phyloP scores from a whole-genome alignment of 1,284 basidiomycete species.

The Ceratobasidium sp. region DNA sequence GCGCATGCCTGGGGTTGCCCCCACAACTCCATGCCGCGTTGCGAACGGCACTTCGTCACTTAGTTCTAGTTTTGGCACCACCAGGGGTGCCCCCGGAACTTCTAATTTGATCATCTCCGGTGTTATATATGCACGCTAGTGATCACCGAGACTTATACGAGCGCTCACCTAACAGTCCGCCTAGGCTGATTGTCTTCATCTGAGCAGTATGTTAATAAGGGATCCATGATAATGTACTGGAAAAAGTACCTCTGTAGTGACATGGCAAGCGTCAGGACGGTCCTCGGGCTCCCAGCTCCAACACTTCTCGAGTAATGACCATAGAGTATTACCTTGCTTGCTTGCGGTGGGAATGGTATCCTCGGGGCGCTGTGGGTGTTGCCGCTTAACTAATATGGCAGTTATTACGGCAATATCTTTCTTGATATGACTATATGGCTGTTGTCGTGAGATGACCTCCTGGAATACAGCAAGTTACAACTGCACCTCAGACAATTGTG shows the following conservation, averaged over 20 bases:
- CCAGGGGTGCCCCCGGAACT: too few relatives aligned
- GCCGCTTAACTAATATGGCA: background rate
- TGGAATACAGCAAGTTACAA: background rate
- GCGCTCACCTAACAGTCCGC: background rate
- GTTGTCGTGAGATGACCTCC: background rate
- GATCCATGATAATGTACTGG: background rate
- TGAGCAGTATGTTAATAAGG: background rate
- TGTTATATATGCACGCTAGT: too few relatives aligned
- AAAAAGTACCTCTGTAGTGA: background rate
- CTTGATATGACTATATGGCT: background rate
- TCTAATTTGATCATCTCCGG: too few relatives aligned
- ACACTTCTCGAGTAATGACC: constrained; percentile 3
- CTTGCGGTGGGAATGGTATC: background rate
- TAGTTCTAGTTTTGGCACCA: too few relatives aligned
- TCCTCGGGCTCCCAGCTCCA: constrained; percentile 10
- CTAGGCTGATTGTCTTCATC: constrained; percentile 1
- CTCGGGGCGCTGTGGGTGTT: constrained; percentile 16
- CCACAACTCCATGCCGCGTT: too few relatives aligned
- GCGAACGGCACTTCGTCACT: too few relatives aligned
- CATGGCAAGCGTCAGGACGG: background rate
- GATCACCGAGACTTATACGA: too few relatives aligned
- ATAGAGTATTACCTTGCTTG: constrained; percentile 1
- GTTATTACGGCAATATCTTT: background rate
- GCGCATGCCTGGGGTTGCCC: too few relatives aligned
- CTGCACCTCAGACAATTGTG: too few relatives aligned